Evolutionary conservation across 352 stramenopile species (phyloP).

Genomic region (Plasmopara viticola): DNA sequence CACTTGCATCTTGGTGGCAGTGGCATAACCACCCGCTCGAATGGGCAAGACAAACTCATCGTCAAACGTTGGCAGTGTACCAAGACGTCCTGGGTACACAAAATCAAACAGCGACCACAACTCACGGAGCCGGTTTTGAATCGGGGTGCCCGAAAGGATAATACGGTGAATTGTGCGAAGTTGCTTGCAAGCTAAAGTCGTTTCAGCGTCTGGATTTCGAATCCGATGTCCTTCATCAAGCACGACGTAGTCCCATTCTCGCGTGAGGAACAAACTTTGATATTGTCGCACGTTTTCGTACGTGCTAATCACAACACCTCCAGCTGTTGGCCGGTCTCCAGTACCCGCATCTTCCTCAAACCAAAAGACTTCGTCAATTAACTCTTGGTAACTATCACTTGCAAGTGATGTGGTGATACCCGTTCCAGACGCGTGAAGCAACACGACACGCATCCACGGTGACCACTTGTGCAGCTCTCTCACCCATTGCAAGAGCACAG

Average conservation of each 20-base stretch:
- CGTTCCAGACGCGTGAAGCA: conserved; percentile 86
- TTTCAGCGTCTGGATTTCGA: conserved; percentile 95
- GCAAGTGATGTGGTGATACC: conserved; percentile 30
- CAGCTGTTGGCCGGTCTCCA: conserved; percentile 19
- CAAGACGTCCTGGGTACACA: conserved; percentile 91
- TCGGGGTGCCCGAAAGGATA: conserved; percentile 89
- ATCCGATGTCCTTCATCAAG: conserved; percentile 99
- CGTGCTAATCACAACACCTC: conserved; percentile 93
- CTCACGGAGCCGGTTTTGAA: conserved; percentile 94
- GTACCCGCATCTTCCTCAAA: conserved; percentile 20
- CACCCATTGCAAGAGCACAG: conserved; percentile 95
- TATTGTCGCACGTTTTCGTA: conserved; percentile 95
- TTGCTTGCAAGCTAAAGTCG: conserved; percentile 93
- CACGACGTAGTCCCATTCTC: conserved; percentile 96
- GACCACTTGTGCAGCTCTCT: conserved; percentile 92
- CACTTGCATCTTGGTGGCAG: conserved; percentile 91
- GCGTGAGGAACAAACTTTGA: conserved; percentile 82
- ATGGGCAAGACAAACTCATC: conserved; percentile 97
- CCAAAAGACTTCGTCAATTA: conserved; percentile 59
- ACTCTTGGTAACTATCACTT: conserved; percentile 38
- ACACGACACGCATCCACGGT: conserved; percentile 79
- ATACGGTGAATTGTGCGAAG: conserved; percentile 88
- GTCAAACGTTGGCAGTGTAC: conserved; percentile 95
- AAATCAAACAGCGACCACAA: conserved; percentile 99
- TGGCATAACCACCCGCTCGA: conserved; percentile 89